These are phyloP conservation scores for Verbascum thapsus DNA, from an alignment of 257 asterid genomes.

Conservation along the genomic window DNA sequence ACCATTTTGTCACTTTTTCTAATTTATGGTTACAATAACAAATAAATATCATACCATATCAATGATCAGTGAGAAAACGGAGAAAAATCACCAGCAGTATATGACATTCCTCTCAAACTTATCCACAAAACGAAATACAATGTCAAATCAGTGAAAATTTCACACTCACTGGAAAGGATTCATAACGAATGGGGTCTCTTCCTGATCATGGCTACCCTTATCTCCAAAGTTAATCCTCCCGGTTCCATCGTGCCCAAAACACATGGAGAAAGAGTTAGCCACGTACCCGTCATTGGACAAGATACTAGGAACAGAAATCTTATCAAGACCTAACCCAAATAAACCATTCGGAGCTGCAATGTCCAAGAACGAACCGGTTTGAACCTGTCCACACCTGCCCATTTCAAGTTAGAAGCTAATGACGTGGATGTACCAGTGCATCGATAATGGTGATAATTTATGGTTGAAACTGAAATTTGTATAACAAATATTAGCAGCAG, in stretches of 20 bases:
- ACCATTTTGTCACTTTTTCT: too few relatives aligned
- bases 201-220: slow-evolving; percentile 81
- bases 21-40: too few relatives aligned
- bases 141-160: slow-evolving; percentile 7
- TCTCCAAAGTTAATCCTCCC: slow-evolving; percentile 85
- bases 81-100: too few relatives aligned
- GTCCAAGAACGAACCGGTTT: slow-evolving; percentile 78
- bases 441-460: background rate
- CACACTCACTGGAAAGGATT: slow-evolving; percentile 64
- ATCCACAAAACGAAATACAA: slow-evolving; percentile 17
- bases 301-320: slow-evolving; percentile 82
- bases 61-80: too few relatives aligned
- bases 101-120: too few relatives aligned
- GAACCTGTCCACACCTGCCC: slow-evolving; percentile 83
- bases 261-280: slow-evolving; percentile 85
- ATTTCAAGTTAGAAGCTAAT: slow-evolving; percentile 27
- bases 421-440: slow-evolving; percentile 9
- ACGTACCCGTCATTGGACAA: slow-evolving; percentile 60
- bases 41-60: too few relatives aligned
- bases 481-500: too few relatives aligned
- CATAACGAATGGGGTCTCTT: slow-evolving; percentile 68
- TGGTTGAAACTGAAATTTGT: background rate
- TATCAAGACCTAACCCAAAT: slow-evolving; percentile 82
- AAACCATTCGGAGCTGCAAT: slow-evolving; percentile 87
- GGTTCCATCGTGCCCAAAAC: slow-evolving; percentile 74